Base-by-base conservation (phyloP, 1,284 basidiomycete genomes). In the Cutaneotrichosporon sp. region DNA sequence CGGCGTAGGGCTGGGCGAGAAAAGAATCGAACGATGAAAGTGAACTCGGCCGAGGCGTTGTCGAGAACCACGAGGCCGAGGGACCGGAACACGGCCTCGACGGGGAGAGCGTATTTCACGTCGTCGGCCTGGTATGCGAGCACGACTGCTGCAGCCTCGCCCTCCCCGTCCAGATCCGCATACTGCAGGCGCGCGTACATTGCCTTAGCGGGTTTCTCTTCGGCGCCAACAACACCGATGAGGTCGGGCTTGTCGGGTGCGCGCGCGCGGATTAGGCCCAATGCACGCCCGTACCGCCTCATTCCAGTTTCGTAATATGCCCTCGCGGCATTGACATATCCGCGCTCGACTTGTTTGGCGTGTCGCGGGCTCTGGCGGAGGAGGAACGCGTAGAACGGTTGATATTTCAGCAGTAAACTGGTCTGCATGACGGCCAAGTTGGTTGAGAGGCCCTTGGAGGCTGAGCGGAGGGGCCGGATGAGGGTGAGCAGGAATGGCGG, bases 291-390 rank as follows among this genome's bases (percentile, higher is more conserved):
- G 76, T 99, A 99, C 56, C 97, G 83, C 64, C 97, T 83, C 75
- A 99, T 95, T 0, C 90, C 92, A 18, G 97, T 98, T 80, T 99
- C 97, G 69, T 94, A 98, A 77, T 97, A 99, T 21, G 92, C 86
- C 22, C 94, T 86, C 5, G 91, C 90, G 13, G 90, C 88, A 52
- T 86, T 86, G 36, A 90, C 83, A 76, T 99, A 99, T 5, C 90
- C 89, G 56, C 92, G 85, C 78, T 96, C 93, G 22, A 99, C 84
- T 78, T 98, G 96, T 65, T 86, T 86, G 2, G 96, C 94, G 31
- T 95, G 90, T 40, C 85, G 84, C 4, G 89, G 85, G 16, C 89
- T 89, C 69, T 95, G 91, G 8, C 90, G 86, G 65, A 90, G 87
- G 42, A 99, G 83, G 75, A 99, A 99, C 2, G 85, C 85, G 74